These are phyloP conservation scores for Hylodesmum podocarpum DNA, from an alignment of 306 rosid species.

Conservation along the genomic window DNA sequence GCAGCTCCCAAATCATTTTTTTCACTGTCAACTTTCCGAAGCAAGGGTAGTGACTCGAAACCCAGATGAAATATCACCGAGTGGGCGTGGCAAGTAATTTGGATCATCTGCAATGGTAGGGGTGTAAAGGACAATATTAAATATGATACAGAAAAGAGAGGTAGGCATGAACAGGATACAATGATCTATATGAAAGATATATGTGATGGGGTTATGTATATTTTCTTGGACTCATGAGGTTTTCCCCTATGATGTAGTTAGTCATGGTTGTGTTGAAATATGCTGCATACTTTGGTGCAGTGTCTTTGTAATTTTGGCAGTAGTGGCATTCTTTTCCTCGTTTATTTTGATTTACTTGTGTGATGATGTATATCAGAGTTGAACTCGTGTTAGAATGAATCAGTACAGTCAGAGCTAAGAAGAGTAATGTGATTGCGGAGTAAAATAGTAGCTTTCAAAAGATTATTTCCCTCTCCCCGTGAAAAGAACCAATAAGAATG, in stretches of 20 bases:
- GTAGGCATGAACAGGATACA: slow-evolving; percentile 56
- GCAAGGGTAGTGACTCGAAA: slow-evolving; percentile 92
- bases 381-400: slow-evolving; percentile 51
- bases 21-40: slow-evolving; percentile 90
- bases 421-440: slow-evolving; percentile 64
- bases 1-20: slow-evolving; percentile 97
- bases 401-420: slow-evolving; percentile 49
- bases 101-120: slow-evolving; percentile 49
- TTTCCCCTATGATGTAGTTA: slow-evolving; percentile 60
- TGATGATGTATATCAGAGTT: slow-evolving; percentile 61
- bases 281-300: slow-evolving; percentile 64
- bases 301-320: slow-evolving; percentile 82
- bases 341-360: slow-evolving; percentile 35
- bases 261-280: slow-evolving; percentile 62
- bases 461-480: slow-evolving; percentile 9
- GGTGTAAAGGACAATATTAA: slow-evolving; percentile 54
- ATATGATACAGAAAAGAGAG: slow-evolving; percentile 44
- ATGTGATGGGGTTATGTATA: slow-evolving; percentile 59
- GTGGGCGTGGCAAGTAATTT: slow-evolving; percentile 34
- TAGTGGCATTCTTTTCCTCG: slow-evolving; percentile 53
- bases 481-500: slow-evolving; percentile 27
- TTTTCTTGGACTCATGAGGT: slow-evolving; percentile 56
- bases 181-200: slow-evolving; percentile 49
- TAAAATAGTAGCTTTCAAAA: slow-evolving; percentile 36
- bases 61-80: slow-evolving; percentile 57